Evolutionary conservation across 106 monocot genomes (phyloP), one percentile per base, ranked within the genome.

Genomic region (Dendrobium nobile): DNA sequence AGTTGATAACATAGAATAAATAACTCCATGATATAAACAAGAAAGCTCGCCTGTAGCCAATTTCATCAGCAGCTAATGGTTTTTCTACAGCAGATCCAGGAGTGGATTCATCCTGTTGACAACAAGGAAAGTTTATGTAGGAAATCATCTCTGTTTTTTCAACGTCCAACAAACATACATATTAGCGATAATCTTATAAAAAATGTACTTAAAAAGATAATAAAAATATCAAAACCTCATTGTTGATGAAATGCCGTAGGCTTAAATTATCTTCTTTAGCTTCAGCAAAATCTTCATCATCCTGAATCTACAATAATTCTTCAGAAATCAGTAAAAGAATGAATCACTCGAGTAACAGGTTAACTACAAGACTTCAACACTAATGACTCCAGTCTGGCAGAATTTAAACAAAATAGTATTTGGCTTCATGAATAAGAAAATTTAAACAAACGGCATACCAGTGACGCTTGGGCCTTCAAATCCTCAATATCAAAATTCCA

Each of bases 401-500:
- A 44, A 44, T 44, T 20, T 42, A 74, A 5, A 44, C 1, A 43
- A 20, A 74, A 44, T 9, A 33, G 70, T 70, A 74, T 44, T 40
- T 74, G 19, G 19, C 41, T 9, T 74, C 41, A 42, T 44, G n/a
- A 54, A 51, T 9, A 67, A 72, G 67, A 5, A 80, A 61, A 65
- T 26, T 75, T 45, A 74, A 31, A 42, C 10, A 54, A 41, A 28
- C 7, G 26, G 16, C 70, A 61, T 92, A 96, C 96, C 92, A 94
- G 58, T 75, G 96, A 91, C 84, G 96, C 96, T 88, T 96, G 96
- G 7, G 79, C 87, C 84, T 96, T 96, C 84, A 96, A 79, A 83
- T 96, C 96, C 42, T 96, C 93, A 42, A 96, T 70, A 84, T 96
- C 93, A 86, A 96, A 96, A 67, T 96, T 96, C 96, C 96, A 96